A percentile compares a stretch with the other conserved stretches of the same genome.
phyloP scores from a whole-genome alignment of 1,284 basidiomycete species.

The Cryptococcus wingfieldii region DNA sequence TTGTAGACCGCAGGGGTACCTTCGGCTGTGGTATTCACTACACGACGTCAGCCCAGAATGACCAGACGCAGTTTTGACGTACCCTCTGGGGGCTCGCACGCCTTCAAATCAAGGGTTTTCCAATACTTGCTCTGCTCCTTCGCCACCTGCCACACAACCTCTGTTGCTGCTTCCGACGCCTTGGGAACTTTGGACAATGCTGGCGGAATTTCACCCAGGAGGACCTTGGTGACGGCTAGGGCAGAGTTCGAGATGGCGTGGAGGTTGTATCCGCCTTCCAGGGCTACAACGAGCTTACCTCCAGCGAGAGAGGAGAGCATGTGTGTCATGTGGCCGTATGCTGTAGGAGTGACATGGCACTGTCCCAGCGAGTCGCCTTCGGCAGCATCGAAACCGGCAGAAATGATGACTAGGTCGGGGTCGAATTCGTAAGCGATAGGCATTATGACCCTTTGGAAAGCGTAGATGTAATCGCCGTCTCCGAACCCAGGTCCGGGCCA shows the following conservation, averaged over 20 bases:
- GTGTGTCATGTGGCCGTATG: conserved; percentile 98
- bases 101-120: conserved; percentile 74
- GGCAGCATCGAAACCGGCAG: conserved; percentile 96
- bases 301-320: conserved; percentile 86
- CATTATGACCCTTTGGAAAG: conserved; percentile 94
- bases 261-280: conserved; percentile 97
- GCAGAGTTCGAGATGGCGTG: conserved; percentile 83
- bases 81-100: conserved; percentile 65
- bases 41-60: not conserved
- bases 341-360: conserved; percentile 85
- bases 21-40: conserved; percentile 11
- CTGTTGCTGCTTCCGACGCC: conserved; percentile 72
- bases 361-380: conserved; percentile 85
- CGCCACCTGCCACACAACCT: conserved; percentile 82
- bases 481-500: conserved; percentile 87
- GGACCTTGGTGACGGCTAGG: conserved; percentile 73
- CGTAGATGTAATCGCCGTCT: conserved; percentile 94
- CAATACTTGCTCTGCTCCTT: conserved; percentile 84
- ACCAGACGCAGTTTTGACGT: conserved; percentile 4
- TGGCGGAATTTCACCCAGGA: conserved; percentile 81
- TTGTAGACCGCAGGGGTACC: conserved; percentile 19
- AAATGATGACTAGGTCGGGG: conserved; percentile 95
- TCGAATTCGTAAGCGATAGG: conserved; percentile 95
- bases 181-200: conserved; percentile 60
- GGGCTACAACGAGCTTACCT: conserved; percentile 83